phyloP scores from a whole-genome alignment of 1,284 basidiomycete species.

The Austroboletus novae-zelandiae region DNA sequence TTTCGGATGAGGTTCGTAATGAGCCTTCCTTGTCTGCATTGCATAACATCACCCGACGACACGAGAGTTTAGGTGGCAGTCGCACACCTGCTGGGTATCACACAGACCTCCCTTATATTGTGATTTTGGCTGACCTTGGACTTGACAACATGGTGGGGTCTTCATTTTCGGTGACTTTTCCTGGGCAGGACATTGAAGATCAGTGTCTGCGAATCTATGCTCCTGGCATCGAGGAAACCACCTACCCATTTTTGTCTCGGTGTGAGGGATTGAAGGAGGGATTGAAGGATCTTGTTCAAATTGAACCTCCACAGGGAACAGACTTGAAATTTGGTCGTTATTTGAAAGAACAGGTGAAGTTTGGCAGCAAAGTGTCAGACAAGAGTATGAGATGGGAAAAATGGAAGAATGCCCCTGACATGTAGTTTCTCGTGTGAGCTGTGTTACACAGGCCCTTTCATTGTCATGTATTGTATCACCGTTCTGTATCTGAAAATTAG shows the following conservation, averaged over 20 bases:
- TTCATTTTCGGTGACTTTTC: background rate
- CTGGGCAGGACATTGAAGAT: background rate
- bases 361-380: background rate
- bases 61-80: background rate
- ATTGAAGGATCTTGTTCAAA: background rate
- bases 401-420: background rate
- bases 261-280: background rate
- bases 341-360: conserved; percentile 2
- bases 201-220: conserved; percentile 8
- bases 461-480: no score
- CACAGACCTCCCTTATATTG: conserved; percentile 1
- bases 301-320: background rate
- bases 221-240: background rate
- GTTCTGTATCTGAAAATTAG: no score
- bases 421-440: background rate
- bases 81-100: no score
- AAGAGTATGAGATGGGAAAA: conserved; percentile 9
- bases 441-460: no score
- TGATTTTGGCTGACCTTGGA: conserved; percentile 13
- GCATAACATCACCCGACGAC: background rate
- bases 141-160: no score
- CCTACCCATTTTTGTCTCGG: conserved; percentile 3
- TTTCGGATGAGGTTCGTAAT: conserved; percentile 5
- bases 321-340: background rate
- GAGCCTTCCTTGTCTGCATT: background rate